Evolutionary conservation across 2,329 filamentous ascomycete species (phyloP).

Genomic region (Periconia digitata): DNA sequence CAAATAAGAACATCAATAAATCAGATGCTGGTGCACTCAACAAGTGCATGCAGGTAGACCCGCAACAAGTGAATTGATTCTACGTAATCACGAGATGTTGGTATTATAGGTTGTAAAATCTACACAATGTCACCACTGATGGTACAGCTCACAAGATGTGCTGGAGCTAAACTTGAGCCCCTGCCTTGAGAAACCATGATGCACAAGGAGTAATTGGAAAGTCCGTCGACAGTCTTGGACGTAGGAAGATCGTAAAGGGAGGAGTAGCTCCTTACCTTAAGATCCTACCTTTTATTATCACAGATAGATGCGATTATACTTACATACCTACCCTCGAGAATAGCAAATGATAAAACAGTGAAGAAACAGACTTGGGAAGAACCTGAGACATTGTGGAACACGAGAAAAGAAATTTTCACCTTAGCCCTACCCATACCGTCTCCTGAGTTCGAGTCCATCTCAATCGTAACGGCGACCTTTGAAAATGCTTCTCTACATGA

Average conservation of each 20-base stretch:
- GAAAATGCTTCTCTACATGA: neutral
- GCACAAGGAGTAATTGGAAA: neutral
- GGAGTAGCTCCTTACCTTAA: slow-evolving; percentile 29
- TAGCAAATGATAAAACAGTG: slow-evolving; percentile 12
- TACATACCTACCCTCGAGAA: slow-evolving; percentile 31
- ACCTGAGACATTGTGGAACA: slow-evolving; percentile 17
- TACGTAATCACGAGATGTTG: neutral
- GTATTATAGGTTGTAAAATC: neutral
- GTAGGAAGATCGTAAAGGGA: slow-evolving; percentile 31
- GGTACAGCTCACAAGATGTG: too few relatives aligned
- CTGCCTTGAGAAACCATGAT: neutral
- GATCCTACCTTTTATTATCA: slow-evolving; percentile 26
- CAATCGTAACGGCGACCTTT: neutral
- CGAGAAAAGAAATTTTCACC: slow-evolving; percentile 20
- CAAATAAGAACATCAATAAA: too few relatives aligned
- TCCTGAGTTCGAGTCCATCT: neutral
- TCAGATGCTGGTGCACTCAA: too few relatives aligned
- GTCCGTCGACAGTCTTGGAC: neutral
- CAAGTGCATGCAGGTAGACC: too few relatives aligned
- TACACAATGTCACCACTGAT: neutral
- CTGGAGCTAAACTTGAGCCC: too few relatives aligned
- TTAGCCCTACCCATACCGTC: slow-evolving; percentile 25
- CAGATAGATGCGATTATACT: slow-evolving; percentile 3
- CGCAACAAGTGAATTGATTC: neutral
- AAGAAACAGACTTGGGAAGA: neutral